Evolutionary conservation across 148 eudicot species (phyloP).

Genomic region (Polygonum aviculare): DNA sequence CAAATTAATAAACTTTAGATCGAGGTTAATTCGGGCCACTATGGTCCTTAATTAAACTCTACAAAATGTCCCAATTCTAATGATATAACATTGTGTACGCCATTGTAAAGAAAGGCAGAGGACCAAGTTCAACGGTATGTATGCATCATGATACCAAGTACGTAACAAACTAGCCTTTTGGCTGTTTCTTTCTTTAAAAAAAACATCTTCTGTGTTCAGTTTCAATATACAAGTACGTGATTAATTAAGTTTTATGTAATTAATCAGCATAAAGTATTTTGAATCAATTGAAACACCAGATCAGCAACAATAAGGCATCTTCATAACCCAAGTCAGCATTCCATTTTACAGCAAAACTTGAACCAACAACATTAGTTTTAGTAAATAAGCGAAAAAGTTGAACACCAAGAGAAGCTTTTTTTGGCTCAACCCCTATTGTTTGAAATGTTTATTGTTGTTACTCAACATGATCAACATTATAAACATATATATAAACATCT

Average conservation of each 20-base stretch:
- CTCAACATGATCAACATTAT: neutral
- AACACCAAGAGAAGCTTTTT: neutral
- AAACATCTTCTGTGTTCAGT: too few species aligned
- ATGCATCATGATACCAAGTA: neutral
- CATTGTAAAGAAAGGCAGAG: too few species aligned
- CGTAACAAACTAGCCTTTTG: neutral
- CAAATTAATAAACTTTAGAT: neutral
- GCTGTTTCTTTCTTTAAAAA: too few species aligned
- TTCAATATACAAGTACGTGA: too few species aligned
- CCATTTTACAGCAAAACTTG: constrained; percentile 2
- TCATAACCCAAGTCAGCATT: neutral
- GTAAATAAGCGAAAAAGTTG: neutral
- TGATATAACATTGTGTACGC: too few species aligned
- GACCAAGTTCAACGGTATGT: neutral
- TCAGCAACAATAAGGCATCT: neutral
- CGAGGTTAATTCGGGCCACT: too few species aligned
- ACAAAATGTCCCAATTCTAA: too few species aligned
- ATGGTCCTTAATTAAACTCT: too few species aligned
- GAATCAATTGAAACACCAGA: neutral
- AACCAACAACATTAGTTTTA: neutral
- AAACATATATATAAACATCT: neutral
- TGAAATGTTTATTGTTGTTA: neutral
- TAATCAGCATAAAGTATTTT: neutral
- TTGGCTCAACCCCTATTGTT: neutral
- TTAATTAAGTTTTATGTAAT: too few species aligned